Percentiles rank a stretch among this genome's conserved stretches.
phyloP scores from a whole-genome alignment of 495 filamentous ascomycete genomes.

The Hyaloscypha finlandica region DNA sequence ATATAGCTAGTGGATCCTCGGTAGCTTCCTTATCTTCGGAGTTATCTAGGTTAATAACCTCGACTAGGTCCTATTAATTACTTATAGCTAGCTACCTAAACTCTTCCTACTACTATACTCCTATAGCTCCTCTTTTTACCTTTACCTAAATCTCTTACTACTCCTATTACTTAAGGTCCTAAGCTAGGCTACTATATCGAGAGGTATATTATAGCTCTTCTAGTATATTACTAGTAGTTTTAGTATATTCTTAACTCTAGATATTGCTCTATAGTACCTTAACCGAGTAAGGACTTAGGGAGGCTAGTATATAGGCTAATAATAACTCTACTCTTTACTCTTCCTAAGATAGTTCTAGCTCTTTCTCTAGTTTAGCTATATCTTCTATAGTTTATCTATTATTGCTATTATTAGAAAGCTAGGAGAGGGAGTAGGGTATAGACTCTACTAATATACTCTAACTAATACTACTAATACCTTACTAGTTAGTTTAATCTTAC shows the following conservation, averaged over 20 bases:
- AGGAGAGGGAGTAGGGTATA: slow-evolving; percentile 12
- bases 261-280: background rate
- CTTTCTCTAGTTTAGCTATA: background rate
- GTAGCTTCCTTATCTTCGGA: slow-evolving; percentile 21
- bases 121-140: background rate
- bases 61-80: slow-evolving; percentile 21
- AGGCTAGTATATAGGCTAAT: slow-evolving; percentile 7
- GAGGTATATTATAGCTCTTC: background rate
- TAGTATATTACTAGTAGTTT: slow-evolving; percentile 1
- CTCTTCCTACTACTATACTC: background rate
- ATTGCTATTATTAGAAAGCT: slow-evolving; percentile 16
- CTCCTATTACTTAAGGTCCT: background rate
- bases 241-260: slow-evolving; percentile 10
- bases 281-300: background rate
- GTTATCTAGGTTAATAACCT: slow-evolving; percentile 8
- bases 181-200: background rate
- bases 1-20: slow-evolving; percentile 18
- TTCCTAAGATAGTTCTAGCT: slow-evolving; percentile 22
- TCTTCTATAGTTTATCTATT: background rate
- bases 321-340: slow-evolving; percentile 21
- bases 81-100: slow-evolving; percentile 10
- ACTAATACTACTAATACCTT: slow-evolving; percentile 23
- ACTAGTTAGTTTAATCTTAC: slow-evolving; percentile 25
- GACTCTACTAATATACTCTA: slow-evolving; percentile 10
- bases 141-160: slow-evolving; percentile 11